These are phyloP conservation scores for Dendrothele bispora DNA, from an alignment of 768 basidiomycete species.

Conservation along the genomic window DNA sequence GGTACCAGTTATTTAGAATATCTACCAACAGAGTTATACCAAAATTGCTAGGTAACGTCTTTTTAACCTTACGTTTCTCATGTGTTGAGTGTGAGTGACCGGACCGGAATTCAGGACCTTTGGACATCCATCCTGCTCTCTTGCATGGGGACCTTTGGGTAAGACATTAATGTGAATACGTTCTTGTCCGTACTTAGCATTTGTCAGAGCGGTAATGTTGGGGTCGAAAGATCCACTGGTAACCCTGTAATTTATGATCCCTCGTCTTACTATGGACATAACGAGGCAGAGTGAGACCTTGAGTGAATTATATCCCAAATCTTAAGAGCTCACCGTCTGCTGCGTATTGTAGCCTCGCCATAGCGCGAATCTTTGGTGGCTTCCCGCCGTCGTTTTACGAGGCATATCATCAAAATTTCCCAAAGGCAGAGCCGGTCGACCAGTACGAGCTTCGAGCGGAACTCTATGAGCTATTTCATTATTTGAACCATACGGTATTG, in stretches of 20 bases:
- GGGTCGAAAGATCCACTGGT: constrained; percentile 51
- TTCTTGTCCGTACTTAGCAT: no score
- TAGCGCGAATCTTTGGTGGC: constrained; percentile 80
- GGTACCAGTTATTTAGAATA: not conserved
- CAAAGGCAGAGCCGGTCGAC: constrained; percentile 63
- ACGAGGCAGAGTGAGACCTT: constrained; percentile 78
- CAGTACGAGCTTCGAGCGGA: constrained; percentile 65
- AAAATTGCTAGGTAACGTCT: constrained; percentile 50
- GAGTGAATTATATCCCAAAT: no score
- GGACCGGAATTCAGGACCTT: constrained; percentile 32
- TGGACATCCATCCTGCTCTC: constrained; percentile 64
- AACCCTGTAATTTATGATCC: constrained; percentile 77
- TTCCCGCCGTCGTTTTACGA: constrained; percentile 63
- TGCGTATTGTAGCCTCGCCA: constrained; percentile 53
- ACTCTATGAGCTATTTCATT: constrained; percentile 81
- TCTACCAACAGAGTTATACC: constrained; percentile 66
- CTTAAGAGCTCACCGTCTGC: not conserved
- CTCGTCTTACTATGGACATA: constrained; percentile 77
- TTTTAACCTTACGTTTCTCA: not conserved
- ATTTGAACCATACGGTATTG: constrained; percentile 77
- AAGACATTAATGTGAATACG: no score
- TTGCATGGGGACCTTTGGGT: constrained; percentile 85
- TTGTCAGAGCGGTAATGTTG: constrained; percentile 70
- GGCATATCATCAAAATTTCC: constrained; percentile 61
- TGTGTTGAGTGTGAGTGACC: not conserved